A percentile compares a stretch with the other conserved stretches of the same genome.
Conservation (phyloP, 2,329 filamentous ascomycete species). For the Aphanocladium album region DNA sequence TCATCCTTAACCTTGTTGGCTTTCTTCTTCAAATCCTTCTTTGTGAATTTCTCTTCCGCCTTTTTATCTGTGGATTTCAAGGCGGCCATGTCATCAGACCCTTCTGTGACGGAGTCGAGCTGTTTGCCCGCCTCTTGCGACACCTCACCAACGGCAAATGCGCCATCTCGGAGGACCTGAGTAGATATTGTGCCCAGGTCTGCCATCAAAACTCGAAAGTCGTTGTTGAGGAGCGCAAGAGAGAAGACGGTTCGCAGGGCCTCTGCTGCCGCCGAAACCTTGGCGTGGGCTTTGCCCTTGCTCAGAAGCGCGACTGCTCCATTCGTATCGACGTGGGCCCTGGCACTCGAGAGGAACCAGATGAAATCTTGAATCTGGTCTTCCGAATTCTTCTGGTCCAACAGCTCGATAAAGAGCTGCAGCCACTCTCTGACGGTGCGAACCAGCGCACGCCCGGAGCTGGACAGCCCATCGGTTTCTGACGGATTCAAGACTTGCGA, state of each 20-base stretch:
- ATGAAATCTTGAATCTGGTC: slow-evolving; percentile 91
- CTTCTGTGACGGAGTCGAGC: slow-evolving; percentile 52
- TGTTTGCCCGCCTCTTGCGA: slow-evolving; percentile 70
- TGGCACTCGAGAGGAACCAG: slow-evolving; percentile 76
- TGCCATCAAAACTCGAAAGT: slow-evolving; percentile 80
- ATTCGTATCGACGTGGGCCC: slow-evolving; percentile 40
- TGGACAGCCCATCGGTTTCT: slow-evolving; percentile 63
- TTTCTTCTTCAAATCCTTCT: slow-evolving; percentile 59
- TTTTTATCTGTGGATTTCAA: slow-evolving; percentile 12
- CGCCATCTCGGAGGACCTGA: slow-evolving; percentile 83
- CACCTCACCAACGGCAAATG: slow-evolving; percentile 69
- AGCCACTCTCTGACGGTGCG: slow-evolving; percentile 70
- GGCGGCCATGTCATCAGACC: slow-evolving; percentile 19
- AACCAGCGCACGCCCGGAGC: slow-evolving; percentile 68
- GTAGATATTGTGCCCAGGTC: slow-evolving; percentile 75
- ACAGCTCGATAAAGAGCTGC: slow-evolving; percentile 71
- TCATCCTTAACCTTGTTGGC: slow-evolving; percentile 50
- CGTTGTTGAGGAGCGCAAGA: slow-evolving; percentile 81
- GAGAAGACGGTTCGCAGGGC: slow-evolving; percentile 79
- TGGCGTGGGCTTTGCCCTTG: slow-evolving; percentile 26
- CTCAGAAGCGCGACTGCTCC: slow-evolving; percentile 23
- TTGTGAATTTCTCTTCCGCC: slow-evolving; percentile 39
- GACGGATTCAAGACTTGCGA: slow-evolving; percentile 70
- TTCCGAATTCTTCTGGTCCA: slow-evolving; percentile 73
- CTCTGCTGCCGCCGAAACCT: slow-evolving; percentile 52